Conservation (phyloP, 768 basidiomycete species). For the Trametes cingulata region DNA sequence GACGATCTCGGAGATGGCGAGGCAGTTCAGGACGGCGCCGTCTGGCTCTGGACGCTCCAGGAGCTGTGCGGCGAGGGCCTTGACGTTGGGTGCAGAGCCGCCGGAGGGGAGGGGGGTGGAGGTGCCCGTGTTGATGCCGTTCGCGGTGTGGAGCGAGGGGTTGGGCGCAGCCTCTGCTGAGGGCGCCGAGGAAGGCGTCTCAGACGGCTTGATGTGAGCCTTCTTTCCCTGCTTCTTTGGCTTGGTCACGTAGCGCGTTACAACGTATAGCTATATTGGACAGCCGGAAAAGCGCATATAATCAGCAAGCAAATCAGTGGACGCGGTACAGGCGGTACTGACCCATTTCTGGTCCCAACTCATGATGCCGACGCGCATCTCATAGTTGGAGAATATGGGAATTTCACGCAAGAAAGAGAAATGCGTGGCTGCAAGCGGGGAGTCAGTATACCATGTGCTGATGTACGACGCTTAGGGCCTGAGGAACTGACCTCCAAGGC, state of each 20-base stretch:
- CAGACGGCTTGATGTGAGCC: background rate
- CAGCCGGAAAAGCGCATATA: background rate
- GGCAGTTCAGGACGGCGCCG: slow-evolving; percentile 60
- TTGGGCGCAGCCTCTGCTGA: slow-evolving; percentile 24
- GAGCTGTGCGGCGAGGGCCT: slow-evolving; percentile 12
- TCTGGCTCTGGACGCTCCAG: slow-evolving; percentile 44
- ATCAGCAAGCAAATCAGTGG: background rate
- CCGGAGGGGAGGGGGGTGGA: slow-evolving; percentile 15
- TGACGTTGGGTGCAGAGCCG: slow-evolving; percentile 1
- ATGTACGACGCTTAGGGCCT: too few species aligned
- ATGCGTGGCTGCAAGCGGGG: slow-evolving; percentile 51
- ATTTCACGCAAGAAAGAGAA: slow-evolving; percentile 74
- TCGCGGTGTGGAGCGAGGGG: slow-evolving; percentile 38
- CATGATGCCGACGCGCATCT: slow-evolving; percentile 56
- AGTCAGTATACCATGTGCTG: background rate
- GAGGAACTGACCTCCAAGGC: slow-evolving; percentile 45
- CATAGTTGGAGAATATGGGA: slow-evolving; percentile 58
- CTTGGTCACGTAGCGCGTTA: slow-evolving; percentile 64
- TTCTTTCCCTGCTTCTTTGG: slow-evolving; percentile 36
- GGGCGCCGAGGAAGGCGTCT: background rate
- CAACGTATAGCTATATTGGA: slow-evolving; percentile 54
- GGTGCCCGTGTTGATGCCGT: slow-evolving; percentile 28
- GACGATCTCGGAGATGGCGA: slow-evolving; percentile 62
- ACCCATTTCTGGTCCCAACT: slow-evolving; percentile 85
- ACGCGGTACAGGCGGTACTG: slow-evolving; percentile 21